These are phyloP conservation scores for Pelargonium fulgidum DNA, from an alignment of 441 rosid species.

Conservation along the genomic window DNA sequence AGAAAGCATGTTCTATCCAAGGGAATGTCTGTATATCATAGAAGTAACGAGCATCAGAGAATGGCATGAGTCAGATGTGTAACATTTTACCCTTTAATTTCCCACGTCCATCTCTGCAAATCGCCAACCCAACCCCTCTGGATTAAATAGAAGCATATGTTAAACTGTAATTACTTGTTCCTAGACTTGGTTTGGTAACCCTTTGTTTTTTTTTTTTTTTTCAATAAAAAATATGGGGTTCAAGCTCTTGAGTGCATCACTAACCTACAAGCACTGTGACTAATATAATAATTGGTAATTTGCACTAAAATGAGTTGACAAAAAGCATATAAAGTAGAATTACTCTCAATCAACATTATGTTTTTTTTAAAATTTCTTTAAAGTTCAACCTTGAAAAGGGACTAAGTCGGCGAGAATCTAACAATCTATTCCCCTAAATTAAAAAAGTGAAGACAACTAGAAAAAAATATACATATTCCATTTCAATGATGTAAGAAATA, in stretches of 20 bases:
- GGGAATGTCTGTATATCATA: background rate
- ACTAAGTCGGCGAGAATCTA: background rate
- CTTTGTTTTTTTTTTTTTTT: too few relatives aligned
- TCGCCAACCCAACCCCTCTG: constrained; percentile 3
- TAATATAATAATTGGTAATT: background rate
- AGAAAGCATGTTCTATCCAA: too few relatives aligned
- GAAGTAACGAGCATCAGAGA: background rate
- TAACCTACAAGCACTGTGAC: background rate
- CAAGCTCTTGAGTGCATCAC: background rate
- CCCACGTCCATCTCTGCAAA: background rate
- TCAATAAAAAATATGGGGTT: background rate
- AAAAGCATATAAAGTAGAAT: background rate
- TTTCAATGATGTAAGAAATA: constrained; percentile 5
- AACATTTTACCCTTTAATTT: background rate
- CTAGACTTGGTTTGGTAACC: background rate
- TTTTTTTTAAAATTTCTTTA: background rate
- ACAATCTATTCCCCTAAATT: background rate
- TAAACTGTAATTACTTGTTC: background rate
- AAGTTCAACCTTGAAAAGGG: background rate
- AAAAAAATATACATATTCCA: background rate
- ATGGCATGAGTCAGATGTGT: background rate
- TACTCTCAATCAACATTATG: background rate
- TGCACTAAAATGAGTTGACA: background rate
- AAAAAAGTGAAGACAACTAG: constrained; percentile 12
- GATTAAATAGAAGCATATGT: background rate